Base-by-base conservation (phyloP, 352 stramenopile genomes). In the Globisporangium iwayamae region DNA sequence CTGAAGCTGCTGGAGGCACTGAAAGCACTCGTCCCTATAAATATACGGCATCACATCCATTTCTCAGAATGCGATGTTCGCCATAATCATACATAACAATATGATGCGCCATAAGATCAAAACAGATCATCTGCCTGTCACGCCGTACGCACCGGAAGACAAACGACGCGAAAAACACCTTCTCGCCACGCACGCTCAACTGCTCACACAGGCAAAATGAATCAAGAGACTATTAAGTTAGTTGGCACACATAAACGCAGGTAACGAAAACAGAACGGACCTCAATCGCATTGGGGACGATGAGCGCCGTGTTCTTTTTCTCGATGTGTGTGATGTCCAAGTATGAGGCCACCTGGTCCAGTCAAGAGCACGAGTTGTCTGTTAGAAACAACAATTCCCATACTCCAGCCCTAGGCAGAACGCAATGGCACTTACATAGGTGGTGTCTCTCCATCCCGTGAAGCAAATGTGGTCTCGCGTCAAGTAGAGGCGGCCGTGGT, bases 201-300 rank as follows among this genome's bases (percentile, higher is more conserved):
- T 91, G 57, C n/a, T 52, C 32, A 58, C 2, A 56, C 28, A 57
- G 43, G 45, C 46, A 11, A 56, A 18, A 56, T 30, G 36, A 6
- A 41, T 20, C 16, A 41, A 25, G 16, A 14, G 28, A 56, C 28
- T 41, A 16, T 16, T 56, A 25, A 14, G 22, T 22, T 8, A n/a
- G 48, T 20, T 39, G 48, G 34, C 13, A 30, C 8, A 43, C 8
- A 38, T 57, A 41, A 8, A 32, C 3, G 32, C 47, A 60, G 32
- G 22, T 0, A 3, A 53, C 18, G 16, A 16, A 30, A 14, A 1
- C 4, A 45, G 22, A 45, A 34, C 69, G 39, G 63, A 94, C 83
- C 83, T 95, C 87, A 38, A 94, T 90, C 14, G 83, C 87, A 46
- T 95, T 95, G 3, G 87, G 87, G 8, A 94, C 87, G 59, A 95